Conservation (phyloP, 345 rosid genomes). For the Pistacia integerrima region DNA sequence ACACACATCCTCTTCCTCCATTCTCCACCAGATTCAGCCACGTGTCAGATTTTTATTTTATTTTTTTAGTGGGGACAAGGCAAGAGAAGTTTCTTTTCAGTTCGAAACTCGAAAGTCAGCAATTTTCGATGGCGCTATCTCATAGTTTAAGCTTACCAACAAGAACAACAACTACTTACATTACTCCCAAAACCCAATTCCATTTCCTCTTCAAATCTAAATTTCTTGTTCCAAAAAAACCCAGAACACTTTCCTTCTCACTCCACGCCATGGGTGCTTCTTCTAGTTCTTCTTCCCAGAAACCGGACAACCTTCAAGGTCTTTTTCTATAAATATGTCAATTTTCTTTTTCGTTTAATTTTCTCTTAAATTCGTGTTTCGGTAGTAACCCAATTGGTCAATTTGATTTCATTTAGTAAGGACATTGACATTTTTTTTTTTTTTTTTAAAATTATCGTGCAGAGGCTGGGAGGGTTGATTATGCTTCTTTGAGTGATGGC, state of each 20-base stretch:
- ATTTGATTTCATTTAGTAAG: background rate
- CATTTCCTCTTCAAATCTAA: slow-evolving; percentile 18
- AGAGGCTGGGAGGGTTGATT: slow-evolving; percentile 44
- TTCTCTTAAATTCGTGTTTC: background rate
- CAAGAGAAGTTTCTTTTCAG: background rate
- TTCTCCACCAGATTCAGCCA: background rate
- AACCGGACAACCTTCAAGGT: slow-evolving; percentile 61
- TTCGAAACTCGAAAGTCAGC: background rate
- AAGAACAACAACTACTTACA: background rate
- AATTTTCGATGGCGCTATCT: slow-evolving; percentile 26
- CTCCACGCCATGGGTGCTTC: slow-evolving; percentile 61
- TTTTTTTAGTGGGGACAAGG: too few relatives aligned
- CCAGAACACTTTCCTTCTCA: slow-evolving; percentile 29
- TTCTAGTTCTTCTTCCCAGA: slow-evolving; percentile 77
- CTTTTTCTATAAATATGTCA: background rate
- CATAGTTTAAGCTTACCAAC: slow-evolving; percentile 13
- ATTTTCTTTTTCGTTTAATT: background rate
- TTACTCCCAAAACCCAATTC: slow-evolving; percentile 26
- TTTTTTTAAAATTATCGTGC: slow-evolving; percentile 6
- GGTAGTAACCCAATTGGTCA: background rate
- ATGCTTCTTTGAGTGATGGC: slow-evolving; percentile 44
- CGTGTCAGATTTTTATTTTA: background rate
- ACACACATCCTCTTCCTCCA: background rate
- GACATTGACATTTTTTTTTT: background rate
- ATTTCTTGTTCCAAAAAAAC: slow-evolving; percentile 12